Evolutionary conservation across 345 rosid species (phyloP).

Genomic region (Hibiscus syriacus): DNA sequence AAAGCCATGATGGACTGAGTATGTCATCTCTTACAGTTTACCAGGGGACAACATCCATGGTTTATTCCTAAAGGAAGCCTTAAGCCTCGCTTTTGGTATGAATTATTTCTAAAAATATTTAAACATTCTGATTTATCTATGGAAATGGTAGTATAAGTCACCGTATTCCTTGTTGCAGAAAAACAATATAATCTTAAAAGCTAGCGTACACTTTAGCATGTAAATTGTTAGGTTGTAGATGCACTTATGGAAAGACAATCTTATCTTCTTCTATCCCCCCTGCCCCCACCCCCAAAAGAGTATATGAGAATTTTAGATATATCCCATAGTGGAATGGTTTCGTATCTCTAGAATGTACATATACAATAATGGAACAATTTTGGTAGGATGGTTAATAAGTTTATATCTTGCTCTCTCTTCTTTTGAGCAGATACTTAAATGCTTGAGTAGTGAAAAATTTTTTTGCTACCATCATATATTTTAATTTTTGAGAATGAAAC

Average conservation of each 20-base stretch:
- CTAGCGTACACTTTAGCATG: not conserved
- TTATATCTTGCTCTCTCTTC: not conserved
- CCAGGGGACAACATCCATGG: not conserved
- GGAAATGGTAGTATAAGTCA: not conserved
- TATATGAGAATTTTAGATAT: not conserved
- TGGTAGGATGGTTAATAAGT: not conserved
- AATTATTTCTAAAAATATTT: not conserved
- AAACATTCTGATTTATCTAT: not conserved
- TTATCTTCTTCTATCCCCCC: not conserved
- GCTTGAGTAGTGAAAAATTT: not conserved
- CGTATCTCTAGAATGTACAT: not conserved
- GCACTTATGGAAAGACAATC: not conserved
- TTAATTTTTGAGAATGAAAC: not conserved
- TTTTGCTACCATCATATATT: not conserved
- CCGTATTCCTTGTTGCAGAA: not conserved
- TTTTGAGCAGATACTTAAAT: not conserved
- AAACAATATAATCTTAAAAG: not conserved
- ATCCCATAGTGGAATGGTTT: not conserved
- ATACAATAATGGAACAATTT: not conserved
- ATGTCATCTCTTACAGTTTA: not conserved
- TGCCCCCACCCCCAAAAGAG: not conserved
- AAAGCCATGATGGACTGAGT: slow-evolving; percentile 1
- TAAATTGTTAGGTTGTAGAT: not conserved
- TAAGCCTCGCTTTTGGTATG: not conserved
- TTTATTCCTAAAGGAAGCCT: slow-evolving; percentile 1